Conservation (phyloP, 495 filamentous ascomycete genomes). For the Penicillium verhagenii region DNA sequence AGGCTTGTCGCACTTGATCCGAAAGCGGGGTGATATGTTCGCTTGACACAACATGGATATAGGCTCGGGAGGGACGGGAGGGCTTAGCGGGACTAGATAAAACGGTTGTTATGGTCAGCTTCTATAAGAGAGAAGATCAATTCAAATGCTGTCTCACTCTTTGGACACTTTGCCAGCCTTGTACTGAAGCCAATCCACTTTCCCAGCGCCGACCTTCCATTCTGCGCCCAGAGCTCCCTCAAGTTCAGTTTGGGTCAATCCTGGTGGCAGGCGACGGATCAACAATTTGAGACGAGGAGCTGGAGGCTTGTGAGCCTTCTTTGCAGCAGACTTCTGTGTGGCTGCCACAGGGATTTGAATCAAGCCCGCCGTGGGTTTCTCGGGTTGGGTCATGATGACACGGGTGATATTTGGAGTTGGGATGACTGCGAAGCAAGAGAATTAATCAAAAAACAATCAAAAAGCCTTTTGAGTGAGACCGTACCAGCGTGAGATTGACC, state of each 20-base stretch:
- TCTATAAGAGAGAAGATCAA: conserved; percentile 5
- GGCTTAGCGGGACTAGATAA: conserved; percentile 67
- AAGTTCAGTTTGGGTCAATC: conserved; percentile 79
- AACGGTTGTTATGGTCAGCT: conserved; percentile 12
- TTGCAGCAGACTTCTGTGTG: conserved; percentile 55
- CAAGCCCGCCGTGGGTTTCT: conserved; percentile 53
- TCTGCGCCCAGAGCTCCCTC: conserved; percentile 70
- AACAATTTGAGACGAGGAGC: conserved; percentile 75
- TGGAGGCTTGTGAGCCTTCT: conserved; percentile 53
- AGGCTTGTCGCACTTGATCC: conserved; percentile 60
- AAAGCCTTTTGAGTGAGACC: no score
- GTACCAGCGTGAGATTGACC: background rate
- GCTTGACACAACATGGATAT: conserved; percentile 67
- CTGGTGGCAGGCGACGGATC: conserved; percentile 82
- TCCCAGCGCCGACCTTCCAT: conserved; percentile 76
- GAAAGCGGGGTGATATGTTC: conserved; percentile 59
- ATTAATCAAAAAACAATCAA: background rate
- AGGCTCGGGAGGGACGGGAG: conserved; percentile 73
- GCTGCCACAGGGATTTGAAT: conserved; percentile 57
- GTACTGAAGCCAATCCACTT: conserved; percentile 79
- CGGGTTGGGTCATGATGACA: conserved; percentile 35
- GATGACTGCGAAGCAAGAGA: background rate
- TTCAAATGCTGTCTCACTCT: conserved; percentile 55
- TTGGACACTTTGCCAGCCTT: conserved; percentile 81
- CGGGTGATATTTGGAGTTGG: background rate